Evolutionary conservation across 2,329 filamentous ascomycete species (phyloP).

Genomic region (Stenocarpella maydis): DNA sequence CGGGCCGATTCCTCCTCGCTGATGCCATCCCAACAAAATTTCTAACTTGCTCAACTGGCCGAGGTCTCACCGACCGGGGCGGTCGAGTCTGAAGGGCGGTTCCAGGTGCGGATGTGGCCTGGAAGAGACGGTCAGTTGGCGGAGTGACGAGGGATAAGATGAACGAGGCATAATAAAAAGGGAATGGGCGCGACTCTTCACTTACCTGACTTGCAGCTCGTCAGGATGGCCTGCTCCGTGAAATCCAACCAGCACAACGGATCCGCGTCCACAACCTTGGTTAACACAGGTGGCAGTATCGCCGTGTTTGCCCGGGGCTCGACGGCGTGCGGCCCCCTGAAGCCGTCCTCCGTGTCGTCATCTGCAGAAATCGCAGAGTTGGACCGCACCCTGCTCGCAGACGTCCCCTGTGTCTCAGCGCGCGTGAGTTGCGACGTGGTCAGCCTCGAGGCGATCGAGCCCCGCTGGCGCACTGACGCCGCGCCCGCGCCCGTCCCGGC

Average conservation of each 20-base stretch:
- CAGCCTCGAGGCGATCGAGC: conserved; percentile 61
- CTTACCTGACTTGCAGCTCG: conserved; percentile 88
- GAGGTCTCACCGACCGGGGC: conserved; percentile 39
- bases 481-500: conserved; percentile 42
- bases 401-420: conserved; percentile 69
- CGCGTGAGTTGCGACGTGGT: conserved; percentile 56
- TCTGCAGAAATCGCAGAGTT: conserved; percentile 70
- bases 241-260: conserved; percentile 93
- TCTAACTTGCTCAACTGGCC: conserved; percentile 23
- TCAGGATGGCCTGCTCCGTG: conserved; percentile 91
- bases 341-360: conserved; percentile 45
- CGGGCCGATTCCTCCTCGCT: conserved; percentile 3
- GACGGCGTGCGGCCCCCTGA: conserved; percentile 77
- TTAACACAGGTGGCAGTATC: conserved; percentile 89
- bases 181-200: conserved; percentile 35
- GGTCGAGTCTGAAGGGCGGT: conserved; percentile 49
- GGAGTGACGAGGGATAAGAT: background rate
- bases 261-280: conserved; percentile 85
- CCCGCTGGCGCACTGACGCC: conserved; percentile 64
- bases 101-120: conserved; percentile 55
- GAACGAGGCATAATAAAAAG: background rate
- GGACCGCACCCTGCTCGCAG: conserved; percentile 69
- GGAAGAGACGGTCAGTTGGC: conserved; percentile 21
- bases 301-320: conserved; percentile 86
- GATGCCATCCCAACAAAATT: conserved; percentile 19